Conservation (phyloP, 176 grass and related monocot species). For the Raddia guianensis region DNA sequence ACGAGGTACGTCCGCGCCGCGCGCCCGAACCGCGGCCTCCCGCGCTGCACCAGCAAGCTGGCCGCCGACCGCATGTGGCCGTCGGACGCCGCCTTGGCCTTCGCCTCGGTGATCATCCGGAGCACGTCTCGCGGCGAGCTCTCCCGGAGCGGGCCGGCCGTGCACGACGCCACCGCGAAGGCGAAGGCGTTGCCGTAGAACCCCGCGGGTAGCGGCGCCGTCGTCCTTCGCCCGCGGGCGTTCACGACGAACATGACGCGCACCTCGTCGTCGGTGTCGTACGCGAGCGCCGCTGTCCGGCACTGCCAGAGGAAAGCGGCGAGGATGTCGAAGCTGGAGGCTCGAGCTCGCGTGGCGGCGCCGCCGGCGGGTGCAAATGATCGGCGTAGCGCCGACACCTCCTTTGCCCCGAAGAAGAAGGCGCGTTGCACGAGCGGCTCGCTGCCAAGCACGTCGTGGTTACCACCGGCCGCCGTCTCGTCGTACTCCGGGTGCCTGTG, state of each 20-base stretch:
- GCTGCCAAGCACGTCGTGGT: slow-evolving; percentile 1
- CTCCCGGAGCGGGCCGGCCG: slow-evolving; percentile 1
- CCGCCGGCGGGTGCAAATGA: neutral
- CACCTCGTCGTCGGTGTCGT: slow-evolving; percentile 10
- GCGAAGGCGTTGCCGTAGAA: slow-evolving; percentile 40
- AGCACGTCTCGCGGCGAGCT: neutral
- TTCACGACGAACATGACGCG: slow-evolving; percentile 39
- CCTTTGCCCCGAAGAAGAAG: slow-evolving; percentile 38
- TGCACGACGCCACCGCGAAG: neutral
- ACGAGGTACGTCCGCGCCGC: slow-evolving; percentile 46
- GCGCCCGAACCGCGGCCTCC: slow-evolving; percentile 35
- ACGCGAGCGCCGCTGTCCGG: slow-evolving; percentile 30
- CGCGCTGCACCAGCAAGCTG: slow-evolving; percentile 31
- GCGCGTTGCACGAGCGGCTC: slow-evolving; percentile 16
- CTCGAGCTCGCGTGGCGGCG: neutral
- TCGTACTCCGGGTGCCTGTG: slow-evolving; percentile 35
- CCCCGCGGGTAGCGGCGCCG: neutral
- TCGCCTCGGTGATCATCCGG: slow-evolving; percentile 26
- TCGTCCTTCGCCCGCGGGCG: slow-evolving; percentile 11
- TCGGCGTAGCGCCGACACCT: slow-evolving; percentile 6
- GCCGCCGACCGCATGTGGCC: slow-evolving; percentile 44
- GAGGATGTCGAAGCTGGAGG: slow-evolving; percentile 38
- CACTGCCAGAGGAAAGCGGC: slow-evolving; percentile 33
- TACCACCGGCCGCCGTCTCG: neutral
- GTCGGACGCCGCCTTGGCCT: neutral